phyloP scores from a whole-genome alignment of 2,329 filamentous ascomycete species.

The Torrubiellomyces zombiae region DNA sequence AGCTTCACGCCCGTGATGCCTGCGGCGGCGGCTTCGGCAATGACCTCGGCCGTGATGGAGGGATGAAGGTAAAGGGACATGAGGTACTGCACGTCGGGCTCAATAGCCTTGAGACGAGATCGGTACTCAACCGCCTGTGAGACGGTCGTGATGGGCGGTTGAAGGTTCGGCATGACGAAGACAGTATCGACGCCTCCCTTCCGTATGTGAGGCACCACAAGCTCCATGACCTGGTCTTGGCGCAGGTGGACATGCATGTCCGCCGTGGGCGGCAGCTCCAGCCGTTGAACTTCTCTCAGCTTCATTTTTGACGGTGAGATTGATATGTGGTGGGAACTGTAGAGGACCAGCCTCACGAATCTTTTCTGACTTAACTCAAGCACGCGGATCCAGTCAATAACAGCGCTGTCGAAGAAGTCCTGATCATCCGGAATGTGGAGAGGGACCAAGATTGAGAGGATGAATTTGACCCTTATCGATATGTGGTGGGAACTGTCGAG shows the following conservation, averaged over 20 bases:
- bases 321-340: constrained; percentile 5
- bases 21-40: constrained; percentile 54
- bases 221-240: constrained; percentile 47
- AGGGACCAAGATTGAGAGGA: too few relatives aligned
- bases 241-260: constrained; percentile 59
- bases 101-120: constrained; percentile 38
- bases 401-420: neutral
- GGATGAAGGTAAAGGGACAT: constrained; percentile 48
- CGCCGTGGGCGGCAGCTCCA: constrained; percentile 43
- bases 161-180: constrained; percentile 47
- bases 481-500: constrained; percentile 5
- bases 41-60: constrained; percentile 48
- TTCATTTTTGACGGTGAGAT: constrained; percentile 3
- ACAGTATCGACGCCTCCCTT: constrained; percentile 49
- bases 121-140: constrained; percentile 50
- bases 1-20: constrained; percentile 60
- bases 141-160: constrained; percentile 45
- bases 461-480: constrained; percentile 3
- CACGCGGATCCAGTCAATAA: too few relatives aligned
- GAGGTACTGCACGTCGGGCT: constrained; percentile 48
- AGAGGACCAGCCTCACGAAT: too few relatives aligned
- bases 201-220: constrained; percentile 32
- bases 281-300: constrained; percentile 3
- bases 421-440: too few relatives aligned
- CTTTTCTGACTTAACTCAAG: constrained; percentile 6